Evolutionary conservation across 2,329 filamentous ascomycete genomes (phyloP).

Genomic region (Xylaria sp.): DNA sequence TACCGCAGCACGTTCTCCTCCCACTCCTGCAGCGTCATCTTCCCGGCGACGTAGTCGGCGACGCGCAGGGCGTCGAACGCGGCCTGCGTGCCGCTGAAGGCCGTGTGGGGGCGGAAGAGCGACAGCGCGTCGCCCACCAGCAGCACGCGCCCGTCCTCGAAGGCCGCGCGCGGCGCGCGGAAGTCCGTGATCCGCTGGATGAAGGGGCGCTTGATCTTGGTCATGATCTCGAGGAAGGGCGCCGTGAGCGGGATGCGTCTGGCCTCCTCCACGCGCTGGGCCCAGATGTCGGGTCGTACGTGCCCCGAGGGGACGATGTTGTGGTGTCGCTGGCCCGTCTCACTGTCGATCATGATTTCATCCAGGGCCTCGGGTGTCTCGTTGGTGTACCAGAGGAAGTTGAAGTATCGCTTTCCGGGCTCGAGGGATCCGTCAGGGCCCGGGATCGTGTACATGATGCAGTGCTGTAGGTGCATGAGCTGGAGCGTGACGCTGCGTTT

Average conservation of each 20-base stretch:
- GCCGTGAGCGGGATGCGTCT: background rate
- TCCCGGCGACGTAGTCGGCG: background rate
- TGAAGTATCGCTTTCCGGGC: conserved; percentile 25
- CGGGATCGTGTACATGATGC: conserved; percentile 33
- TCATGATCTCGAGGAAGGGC: conserved; percentile 28
- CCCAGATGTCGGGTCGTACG: conserved; percentile 21
- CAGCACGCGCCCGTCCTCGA: conserved; percentile 35
- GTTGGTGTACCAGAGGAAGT: conserved; percentile 38
- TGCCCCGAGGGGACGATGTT: conserved; percentile 18
- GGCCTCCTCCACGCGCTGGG: background rate
- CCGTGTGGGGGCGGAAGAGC: background rate
- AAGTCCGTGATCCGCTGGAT: conserved; percentile 40
- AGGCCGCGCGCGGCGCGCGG: conserved; percentile 30
- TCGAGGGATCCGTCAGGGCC: conserved; percentile 24
- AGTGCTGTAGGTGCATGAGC: conserved; percentile 16
- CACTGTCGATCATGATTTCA: conserved; percentile 25
- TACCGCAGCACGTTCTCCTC: background rate
- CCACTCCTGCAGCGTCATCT: background rate
- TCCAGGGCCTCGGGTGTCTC: conserved; percentile 6
- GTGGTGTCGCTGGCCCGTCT: conserved; percentile 23
- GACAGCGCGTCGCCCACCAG: conserved; percentile 36
- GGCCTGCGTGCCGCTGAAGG: background rate
- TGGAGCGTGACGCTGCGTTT: background rate
- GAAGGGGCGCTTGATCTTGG: conserved; percentile 38
- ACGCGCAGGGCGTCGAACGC: background rate